Percentiles rank a stretch among this genome's conserved stretches.
phyloP scores from a whole-genome alignment of 768 basidiomycete species.

The Pleurotus eryngii region DNA sequence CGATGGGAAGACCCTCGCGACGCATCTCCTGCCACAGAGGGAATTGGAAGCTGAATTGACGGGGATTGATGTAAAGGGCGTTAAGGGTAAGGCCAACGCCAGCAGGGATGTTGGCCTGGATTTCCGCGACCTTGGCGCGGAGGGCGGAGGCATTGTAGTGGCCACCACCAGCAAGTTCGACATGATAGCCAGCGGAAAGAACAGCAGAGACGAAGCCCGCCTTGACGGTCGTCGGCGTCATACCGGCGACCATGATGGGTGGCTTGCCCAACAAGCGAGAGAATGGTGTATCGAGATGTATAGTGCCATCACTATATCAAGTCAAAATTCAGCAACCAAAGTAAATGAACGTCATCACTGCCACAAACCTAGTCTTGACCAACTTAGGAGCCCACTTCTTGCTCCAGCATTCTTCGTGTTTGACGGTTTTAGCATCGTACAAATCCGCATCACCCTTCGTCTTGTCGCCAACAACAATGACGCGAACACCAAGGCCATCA shows the following conservation, averaged over 20 bases:
- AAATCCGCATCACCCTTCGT: conserved; percentile 89
- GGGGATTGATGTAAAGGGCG: conserved; percentile 95
- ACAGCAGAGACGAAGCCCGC: conserved; percentile 93
- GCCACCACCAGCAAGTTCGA: conserved; percentile 96
- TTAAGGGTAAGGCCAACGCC: conserved; percentile 95
- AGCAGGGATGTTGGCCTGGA: conserved; percentile 77
- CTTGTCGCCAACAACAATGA: conserved; percentile 88
- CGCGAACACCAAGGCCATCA: conserved; percentile 90
- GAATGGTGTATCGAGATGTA: conserved; percentile 95
- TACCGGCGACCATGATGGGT: conserved; percentile 99
- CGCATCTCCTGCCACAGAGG: conserved; percentile 99
- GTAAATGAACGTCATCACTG: neutral
- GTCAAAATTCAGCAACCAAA: conserved; percentile 11
- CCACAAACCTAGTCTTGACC: conserved; percentile 80
- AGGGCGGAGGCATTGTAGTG: conserved; percentile 92
- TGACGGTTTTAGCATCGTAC: conserved; percentile 61
- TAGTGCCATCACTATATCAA: conserved; percentile 70
- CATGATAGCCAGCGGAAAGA: conserved; percentile 90
- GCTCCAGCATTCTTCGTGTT: conserved; percentile 86
- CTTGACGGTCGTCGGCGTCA: conserved; percentile 97
- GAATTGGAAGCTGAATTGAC: conserved; percentile 95
- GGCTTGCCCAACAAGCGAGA: conserved; percentile 95
- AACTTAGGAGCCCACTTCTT: conserved; percentile 83
- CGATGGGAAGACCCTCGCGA: conserved; percentile 89
- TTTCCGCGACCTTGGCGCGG: conserved; percentile 89